Conservation (phyloP, 768 basidiomycete genomes). For the Termitomyces sp. region DNA sequence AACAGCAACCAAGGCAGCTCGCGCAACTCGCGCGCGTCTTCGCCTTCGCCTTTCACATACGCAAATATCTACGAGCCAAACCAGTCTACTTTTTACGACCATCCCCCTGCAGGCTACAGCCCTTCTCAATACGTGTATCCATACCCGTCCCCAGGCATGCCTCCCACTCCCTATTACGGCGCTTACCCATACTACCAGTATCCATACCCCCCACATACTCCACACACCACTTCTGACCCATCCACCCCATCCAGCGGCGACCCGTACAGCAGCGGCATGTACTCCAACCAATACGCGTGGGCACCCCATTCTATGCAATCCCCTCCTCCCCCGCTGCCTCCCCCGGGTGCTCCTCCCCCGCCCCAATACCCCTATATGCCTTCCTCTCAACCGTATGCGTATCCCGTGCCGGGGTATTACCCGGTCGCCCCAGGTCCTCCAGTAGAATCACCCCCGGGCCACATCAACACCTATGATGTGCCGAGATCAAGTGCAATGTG, state of each 20-base stretch:
- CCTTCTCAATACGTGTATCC: constrained; percentile 47
- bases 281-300: constrained; percentile 32
- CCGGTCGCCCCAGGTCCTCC: constrained; percentile 17
- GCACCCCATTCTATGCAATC: constrained; percentile 28
- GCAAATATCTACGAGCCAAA: constrained; percentile 65
- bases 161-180: constrained; percentile 33
- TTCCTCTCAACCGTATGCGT: constrained; percentile 23
- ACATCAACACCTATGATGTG: constrained; percentile 22
- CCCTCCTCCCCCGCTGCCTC: constrained; percentile 24
- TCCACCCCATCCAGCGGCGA: constrained; percentile 25
- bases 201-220: constrained; percentile 28
- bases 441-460: constrained; percentile 21
- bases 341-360: constrained; percentile 17
- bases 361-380: constrained; percentile 28
- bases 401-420: constrained; percentile 25
- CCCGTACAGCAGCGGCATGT: constrained; percentile 26
- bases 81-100: constrained; percentile 3
- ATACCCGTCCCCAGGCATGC: constrained; percentile 38
- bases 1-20: constrained; percentile 54
- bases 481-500: constrained; percentile 15
- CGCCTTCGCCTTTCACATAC: constrained; percentile 66
- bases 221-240: constrained; percentile 27
- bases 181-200: constrained; percentile 36
- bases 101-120: constrained; percentile 35
- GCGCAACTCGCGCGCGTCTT: constrained; percentile 67